Evolutionary conservation across 306 rosid species (phyloP).

Genomic region (Geum urbanum): DNA sequence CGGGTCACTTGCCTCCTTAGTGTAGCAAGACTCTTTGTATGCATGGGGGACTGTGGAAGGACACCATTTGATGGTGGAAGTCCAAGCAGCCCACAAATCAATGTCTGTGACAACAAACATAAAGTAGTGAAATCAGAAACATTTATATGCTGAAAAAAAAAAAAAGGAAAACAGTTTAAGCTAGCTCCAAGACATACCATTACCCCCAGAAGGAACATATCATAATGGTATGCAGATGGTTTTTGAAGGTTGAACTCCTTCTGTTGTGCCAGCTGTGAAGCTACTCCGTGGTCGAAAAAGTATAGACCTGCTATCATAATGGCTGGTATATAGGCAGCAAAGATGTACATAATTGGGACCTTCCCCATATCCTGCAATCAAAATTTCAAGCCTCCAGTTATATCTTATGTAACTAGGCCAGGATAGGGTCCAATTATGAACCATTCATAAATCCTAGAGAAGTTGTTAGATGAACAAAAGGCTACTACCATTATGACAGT

Average conservation of each 20-base stretch:
- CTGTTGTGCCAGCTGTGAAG: constrained; percentile 82
- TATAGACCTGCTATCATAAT: constrained; percentile 79
- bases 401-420: background rate
- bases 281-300: constrained; percentile 87
- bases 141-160: background rate
- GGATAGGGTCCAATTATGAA: background rate
- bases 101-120: constrained; percentile 40
- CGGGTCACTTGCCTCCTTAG: constrained; percentile 72
- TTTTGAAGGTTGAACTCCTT: constrained; percentile 86
- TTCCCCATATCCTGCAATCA: constrained; percentile 66
- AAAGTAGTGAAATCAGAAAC: constrained; percentile 5
- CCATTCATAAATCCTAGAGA: background rate
- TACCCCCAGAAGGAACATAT: constrained; percentile 65
- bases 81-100: constrained; percentile 86
- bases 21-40: constrained; percentile 84
- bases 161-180: background rate
- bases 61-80: constrained; percentile 98
- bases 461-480: background rate
- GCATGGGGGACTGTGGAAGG: constrained; percentile 96
- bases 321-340: constrained; percentile 73
- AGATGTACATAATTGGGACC: constrained; percentile 50
- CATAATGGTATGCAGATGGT: constrained; percentile 88
- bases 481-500: constrained; percentile 54
- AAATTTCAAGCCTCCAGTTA: background rate
- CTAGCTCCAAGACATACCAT: constrained; percentile 36